phyloP scores from a whole-genome alignment of 1,139 yeast species.

The Wickerhamiella pararugosa region DNA sequence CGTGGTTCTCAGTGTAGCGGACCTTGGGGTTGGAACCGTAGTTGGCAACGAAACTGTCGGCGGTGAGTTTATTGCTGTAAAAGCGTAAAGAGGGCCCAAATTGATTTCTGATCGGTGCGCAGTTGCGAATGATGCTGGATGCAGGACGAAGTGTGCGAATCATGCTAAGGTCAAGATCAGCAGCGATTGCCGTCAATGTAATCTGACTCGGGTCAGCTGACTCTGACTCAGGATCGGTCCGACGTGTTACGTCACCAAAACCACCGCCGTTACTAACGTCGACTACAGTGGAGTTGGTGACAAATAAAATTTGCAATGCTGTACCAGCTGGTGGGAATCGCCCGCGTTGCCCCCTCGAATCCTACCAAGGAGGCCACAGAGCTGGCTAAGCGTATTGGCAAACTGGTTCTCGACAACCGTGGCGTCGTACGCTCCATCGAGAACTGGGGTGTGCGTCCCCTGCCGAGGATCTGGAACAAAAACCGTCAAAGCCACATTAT shows the following conservation, averaged over 20 bases:
- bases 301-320: conserved; percentile 36
- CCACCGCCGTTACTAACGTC: neutral
- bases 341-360: conserved; percentile 33
- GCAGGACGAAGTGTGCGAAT: too few species aligned
- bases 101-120: neutral
- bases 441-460: conserved; percentile 60
- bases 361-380: conserved; percentile 28
- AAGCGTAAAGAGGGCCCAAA: conserved; percentile 7
- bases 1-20: conserved; percentile 81
- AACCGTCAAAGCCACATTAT: conserved; percentile 84
- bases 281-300: too few species aligned
- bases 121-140: neutral
- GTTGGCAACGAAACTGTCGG: conserved; percentile 37
- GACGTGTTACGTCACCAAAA: neutral
- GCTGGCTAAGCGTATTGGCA: conserved; percentile 70
- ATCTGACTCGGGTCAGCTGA: neutral
- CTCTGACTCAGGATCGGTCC: neutral
- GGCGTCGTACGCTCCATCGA: conserved; percentile 78
- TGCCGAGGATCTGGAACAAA: conserved; percentile 70
- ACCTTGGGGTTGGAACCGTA: conserved; percentile 32
- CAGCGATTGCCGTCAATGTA: neutral
- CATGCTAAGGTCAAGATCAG: too few species aligned
- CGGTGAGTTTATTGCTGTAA: conserved; percentile 34
- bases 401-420: conserved; percentile 69
- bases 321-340: conserved; percentile 80